Base-by-base conservation (phyloP, 257 asterid species). In the Ophiorrhiza pumila region DNA sequence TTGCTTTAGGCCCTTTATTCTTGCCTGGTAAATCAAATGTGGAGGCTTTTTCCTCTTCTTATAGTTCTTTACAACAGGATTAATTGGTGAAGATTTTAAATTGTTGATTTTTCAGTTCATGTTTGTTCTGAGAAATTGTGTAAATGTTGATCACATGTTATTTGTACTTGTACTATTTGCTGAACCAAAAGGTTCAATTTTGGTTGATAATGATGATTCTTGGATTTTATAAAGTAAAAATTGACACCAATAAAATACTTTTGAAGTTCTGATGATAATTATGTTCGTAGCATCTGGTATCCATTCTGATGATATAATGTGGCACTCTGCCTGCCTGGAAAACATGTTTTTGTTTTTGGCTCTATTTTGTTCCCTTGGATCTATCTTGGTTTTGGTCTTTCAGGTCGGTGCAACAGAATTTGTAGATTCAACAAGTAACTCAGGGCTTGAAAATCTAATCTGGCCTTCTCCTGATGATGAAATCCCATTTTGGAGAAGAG, bases 381-480 rank as follows among this genome's bases (percentile, higher is more conserved):
- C 73, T 27, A 12, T 27, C 64, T 62, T 85, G 73, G 68, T 68
- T 55, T 77, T 39, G 55, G 69, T 73, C 32, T 68, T 49, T 69
- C 87, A 90, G 96, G 81, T 79, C 74, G 81, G 75, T 68, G 80
- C 76, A 56, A 80, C 84, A 71, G 65, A 60, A 58, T 58, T 52
- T 64, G 80, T 69, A 69, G 76, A 50, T 67, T 78, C 85, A 72
- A 78, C 77, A 65, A 46, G 77, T 39, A 76, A 83, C 47, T 76
- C 77, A 8, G 82, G 75, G 56, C 71, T 69, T 59, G 79, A 65
- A 62, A 69, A 71, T 74, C 53, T 90, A 70, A 73, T 12, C 27
- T 90, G 98, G 98, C 98, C 96, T 77, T 88, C 92, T 80, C 96
- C 98, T 2, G 78, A 69, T 59, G 96, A 92, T 71, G 86, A 82